phyloP scores from a whole-genome alignment of 441 rosid genomes.

The Sinapis alba region DNA sequence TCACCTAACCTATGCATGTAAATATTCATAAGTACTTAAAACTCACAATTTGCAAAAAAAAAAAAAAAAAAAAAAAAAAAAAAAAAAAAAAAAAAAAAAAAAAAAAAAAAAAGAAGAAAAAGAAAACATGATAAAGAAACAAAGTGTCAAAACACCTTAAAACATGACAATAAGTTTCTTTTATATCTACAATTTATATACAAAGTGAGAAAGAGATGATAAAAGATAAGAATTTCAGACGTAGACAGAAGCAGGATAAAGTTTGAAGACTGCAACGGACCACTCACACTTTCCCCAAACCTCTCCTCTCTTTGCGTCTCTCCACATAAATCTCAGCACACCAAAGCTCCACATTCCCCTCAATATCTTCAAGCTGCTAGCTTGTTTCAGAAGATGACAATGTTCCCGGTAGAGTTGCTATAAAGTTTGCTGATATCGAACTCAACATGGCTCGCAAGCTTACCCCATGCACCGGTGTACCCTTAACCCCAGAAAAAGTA shows the following conservation, averaged over 20 bases:
- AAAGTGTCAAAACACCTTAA: no score
- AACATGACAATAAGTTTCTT: no score
- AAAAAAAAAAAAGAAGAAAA: no score
- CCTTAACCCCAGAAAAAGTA: no score
- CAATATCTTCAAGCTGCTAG: not conserved
- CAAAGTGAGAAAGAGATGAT: not conserved
- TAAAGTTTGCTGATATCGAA: no score
- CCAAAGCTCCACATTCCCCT: no score
- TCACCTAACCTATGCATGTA: not conserved
- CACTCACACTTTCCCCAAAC: not conserved
- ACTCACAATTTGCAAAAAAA: not conserved
- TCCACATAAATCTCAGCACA: no score
- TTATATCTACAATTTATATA: not conserved
- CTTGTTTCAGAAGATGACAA: not conserved
- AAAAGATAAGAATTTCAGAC: not conserved
- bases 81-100: no score
- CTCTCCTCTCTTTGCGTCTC: not conserved
- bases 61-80: not conserved
- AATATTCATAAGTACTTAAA: not conserved
- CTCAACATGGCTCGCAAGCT: no score
- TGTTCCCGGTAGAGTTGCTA: not conserved
- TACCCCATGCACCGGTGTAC: no score
- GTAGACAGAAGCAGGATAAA: not conserved
- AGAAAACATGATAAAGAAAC: no score
- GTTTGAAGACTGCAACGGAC: not conserved